A percentile compares a stretch with the other conserved stretches of the same genome.
Evolutionary conservation across 2,329 filamentous ascomycete species (phyloP).

Genomic region (Alternaria solani): DNA sequence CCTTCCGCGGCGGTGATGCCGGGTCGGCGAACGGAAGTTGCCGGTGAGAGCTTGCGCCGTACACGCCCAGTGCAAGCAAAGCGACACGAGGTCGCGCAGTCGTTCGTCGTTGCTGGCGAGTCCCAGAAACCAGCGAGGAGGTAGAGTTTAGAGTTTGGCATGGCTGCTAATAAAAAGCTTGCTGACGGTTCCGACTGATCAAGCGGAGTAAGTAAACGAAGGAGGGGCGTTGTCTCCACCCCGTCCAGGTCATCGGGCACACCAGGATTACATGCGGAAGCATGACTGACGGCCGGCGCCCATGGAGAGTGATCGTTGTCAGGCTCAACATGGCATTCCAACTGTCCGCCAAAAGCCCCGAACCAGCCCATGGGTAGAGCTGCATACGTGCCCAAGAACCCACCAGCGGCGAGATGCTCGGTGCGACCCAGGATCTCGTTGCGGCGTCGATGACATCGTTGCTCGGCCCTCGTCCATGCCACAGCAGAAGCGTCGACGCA

Average conservation of each 20-base stretch:
- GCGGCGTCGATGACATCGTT: conserved; percentile 1
- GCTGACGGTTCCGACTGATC: conserved; percentile 25
- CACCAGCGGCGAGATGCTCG: conserved; percentile 4
- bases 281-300: conserved; percentile 10
- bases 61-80: not conserved
- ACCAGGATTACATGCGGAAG: conserved; percentile 12
- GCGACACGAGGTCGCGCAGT: not conserved
- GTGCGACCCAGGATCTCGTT: not conserved
- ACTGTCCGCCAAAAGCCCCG: conserved; percentile 4
- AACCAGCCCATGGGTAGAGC: conserved; percentile 10
- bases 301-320: conserved; percentile 1
- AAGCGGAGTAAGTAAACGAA: conserved; percentile 23
- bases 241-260: conserved; percentile 32
- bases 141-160: conserved; percentile 2
- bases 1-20: conserved; percentile 8
- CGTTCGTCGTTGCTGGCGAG: not conserved
- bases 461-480: not conserved
- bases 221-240: conserved; percentile 26
- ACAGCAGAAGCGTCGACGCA: not conserved
- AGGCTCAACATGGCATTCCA: conserved; percentile 4
- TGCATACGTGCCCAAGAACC: conserved; percentile 11
- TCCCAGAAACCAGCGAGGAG: not conserved
- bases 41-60: not conserved
- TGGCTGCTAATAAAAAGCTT: conserved; percentile 1
- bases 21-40: conserved; percentile 9